phyloP scores from a whole-genome alignment of 2,329 filamentous ascomycete genomes.

The Tolypocladium ovalisporum region DNA sequence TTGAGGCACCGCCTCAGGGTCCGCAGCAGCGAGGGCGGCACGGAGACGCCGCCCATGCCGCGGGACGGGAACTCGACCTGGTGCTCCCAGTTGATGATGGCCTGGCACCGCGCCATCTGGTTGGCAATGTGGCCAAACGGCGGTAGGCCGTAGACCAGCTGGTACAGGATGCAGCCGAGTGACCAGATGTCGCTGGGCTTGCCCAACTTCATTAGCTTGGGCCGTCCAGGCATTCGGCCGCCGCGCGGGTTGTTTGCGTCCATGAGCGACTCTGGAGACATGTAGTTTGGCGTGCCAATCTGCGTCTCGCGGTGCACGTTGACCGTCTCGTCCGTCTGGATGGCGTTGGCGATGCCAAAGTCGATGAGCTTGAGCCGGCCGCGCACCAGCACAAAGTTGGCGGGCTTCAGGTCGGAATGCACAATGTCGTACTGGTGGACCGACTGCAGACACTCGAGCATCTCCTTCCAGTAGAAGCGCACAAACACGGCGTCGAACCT shows the following conservation, averaged over 20 bases:
- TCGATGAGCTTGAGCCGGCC: slow-evolving; percentile 92
- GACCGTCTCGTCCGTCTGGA: slow-evolving; percentile 88
- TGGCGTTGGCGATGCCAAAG: slow-evolving; percentile 96
- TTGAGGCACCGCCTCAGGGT: slow-evolving; percentile 54
- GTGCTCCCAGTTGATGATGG: slow-evolving; percentile 72
- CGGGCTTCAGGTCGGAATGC: slow-evolving; percentile 92
- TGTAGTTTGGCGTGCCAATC: slow-evolving; percentile 95
- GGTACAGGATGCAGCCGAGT: slow-evolving; percentile 90
- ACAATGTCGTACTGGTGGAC: slow-evolving; percentile 89
- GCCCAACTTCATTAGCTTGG: slow-evolving; percentile 86
- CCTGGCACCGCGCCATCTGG: slow-evolving; percentile 75
- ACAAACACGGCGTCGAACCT: slow-evolving; percentile 82
- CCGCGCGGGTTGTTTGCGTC: slow-evolving; percentile 64
- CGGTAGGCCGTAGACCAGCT: slow-evolving; percentile 95
- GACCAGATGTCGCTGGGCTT: slow-evolving; percentile 96
- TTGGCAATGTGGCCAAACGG: slow-evolving; percentile 90
- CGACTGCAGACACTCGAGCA: slow-evolving; percentile 88
- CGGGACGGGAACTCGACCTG: slow-evolving; percentile 59
- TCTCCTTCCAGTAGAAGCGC: slow-evolving; percentile 98
- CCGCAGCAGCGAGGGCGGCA: slow-evolving; percentile 47
- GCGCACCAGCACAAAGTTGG: slow-evolving; percentile 89
- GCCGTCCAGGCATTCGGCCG: slow-evolving; percentile 26
- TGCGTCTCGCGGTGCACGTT: slow-evolving; percentile 95
- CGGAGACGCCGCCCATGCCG: slow-evolving; percentile 53
- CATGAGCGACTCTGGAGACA: slow-evolving; percentile 90